phyloP scores from a whole-genome alignment of 1,284 basidiomycete genomes.

The Pascua guehoae region DNA sequence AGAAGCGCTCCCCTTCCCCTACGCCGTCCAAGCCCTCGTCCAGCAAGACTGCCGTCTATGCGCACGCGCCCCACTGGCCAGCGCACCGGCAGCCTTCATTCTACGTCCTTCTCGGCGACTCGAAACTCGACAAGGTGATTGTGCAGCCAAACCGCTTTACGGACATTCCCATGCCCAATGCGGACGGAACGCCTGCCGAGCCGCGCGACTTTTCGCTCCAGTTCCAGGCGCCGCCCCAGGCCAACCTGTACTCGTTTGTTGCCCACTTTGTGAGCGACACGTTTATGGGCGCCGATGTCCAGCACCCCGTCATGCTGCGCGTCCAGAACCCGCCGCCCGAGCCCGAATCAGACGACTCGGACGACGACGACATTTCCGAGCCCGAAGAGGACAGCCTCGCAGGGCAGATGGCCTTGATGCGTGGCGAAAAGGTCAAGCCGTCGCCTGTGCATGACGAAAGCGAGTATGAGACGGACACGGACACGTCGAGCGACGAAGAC shows the following conservation, averaged over 20 bases:
- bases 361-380: slow-evolving; percentile 85
- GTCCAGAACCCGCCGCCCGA: slow-evolving; percentile 68
- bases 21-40: slow-evolving; percentile 28
- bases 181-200: slow-evolving; percentile 58
- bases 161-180: slow-evolving; percentile 68
- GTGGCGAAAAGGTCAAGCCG: slow-evolving; percentile 81
- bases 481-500: slow-evolving; percentile 54
- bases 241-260: slow-evolving; percentile 86
- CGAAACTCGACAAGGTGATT: slow-evolving; percentile 82
- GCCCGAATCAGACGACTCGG: slow-evolving; percentile 58
- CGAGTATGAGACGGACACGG: slow-evolving; percentile 46
- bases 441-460: slow-evolving; percentile 50
- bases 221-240: slow-evolving; percentile 87
- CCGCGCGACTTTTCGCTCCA: slow-evolving; percentile 83
- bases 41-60: slow-evolving; percentile 57
- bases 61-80: slow-evolving; percentile 89
- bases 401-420: slow-evolving; percentile 98
- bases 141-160: slow-evolving; percentile 83
- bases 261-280: slow-evolving; percentile 82
- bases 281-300: slow-evolving; percentile 76
- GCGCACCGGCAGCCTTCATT: slow-evolving; percentile 79
- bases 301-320: slow-evolving; percentile 69
- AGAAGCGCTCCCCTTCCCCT: slow-evolving; percentile 45
- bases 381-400: slow-evolving; percentile 93
- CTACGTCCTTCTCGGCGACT: slow-evolving; percentile 88